A percentile compares a stretch with the other conserved stretches of the same genome.
These are phyloP conservation scores for Blastomyces parvus DNA, from an alignment of 2,329 filamentous ascomycete genomes.

Conservation along the genomic window DNA sequence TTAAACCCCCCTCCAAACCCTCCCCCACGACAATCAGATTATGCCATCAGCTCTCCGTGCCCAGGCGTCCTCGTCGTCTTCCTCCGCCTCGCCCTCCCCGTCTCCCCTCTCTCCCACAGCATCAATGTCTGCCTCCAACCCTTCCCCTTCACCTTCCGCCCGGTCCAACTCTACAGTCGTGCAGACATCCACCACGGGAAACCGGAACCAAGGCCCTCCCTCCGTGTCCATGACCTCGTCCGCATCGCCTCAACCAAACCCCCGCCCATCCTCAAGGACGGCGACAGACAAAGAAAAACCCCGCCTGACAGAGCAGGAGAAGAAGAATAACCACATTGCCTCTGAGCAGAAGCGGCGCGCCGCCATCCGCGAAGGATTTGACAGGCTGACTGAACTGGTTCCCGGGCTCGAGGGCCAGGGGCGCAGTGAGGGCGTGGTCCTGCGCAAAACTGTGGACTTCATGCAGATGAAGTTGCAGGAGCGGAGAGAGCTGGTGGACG, in stretches of 20 bases:
- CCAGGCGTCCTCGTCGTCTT: constrained; percentile 3
- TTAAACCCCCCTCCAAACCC: neutral
- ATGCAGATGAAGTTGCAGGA: constrained; percentile 53
- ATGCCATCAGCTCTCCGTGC: neutral
- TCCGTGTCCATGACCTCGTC: constrained; percentile 6
- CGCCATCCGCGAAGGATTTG: constrained; percentile 75
- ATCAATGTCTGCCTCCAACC: constrained; percentile 6
- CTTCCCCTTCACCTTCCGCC: constrained; percentile 4
- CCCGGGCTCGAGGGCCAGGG: constrained; percentile 75
- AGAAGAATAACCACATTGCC: constrained; percentile 64
- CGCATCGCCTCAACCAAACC: constrained; percentile 11
- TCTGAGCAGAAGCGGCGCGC: constrained; percentile 57
- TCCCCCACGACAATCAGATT: neutral
- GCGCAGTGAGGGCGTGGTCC: constrained; percentile 74
- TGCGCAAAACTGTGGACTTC: constrained; percentile 59
- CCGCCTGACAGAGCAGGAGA: constrained; percentile 58
- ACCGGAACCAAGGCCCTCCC: neutral
- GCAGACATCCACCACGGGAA: neutral
- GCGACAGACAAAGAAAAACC: constrained; percentile 45
- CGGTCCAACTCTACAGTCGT: constrained; percentile 2
- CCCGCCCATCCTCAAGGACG: constrained; percentile 15
- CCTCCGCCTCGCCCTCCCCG: neutral
- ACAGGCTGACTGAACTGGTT: constrained; percentile 68
- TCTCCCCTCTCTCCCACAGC: neutral
- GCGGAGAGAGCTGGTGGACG: constrained; percentile 48